phyloP scores from a whole-genome alignment of 306 rosid species.

The Hippophae tibetana region DNA sequence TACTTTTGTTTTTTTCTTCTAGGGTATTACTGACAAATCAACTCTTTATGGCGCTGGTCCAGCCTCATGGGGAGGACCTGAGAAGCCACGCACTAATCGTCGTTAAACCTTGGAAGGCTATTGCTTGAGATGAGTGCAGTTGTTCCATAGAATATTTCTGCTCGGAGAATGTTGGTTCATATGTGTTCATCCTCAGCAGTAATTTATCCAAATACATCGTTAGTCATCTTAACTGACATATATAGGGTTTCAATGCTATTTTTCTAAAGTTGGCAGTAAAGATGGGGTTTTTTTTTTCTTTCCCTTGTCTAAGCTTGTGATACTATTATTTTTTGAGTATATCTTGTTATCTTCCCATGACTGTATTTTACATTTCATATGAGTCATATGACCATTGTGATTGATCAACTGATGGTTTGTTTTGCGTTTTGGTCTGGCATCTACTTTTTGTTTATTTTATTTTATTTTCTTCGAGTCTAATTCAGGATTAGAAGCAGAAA shows the following conservation, averaged over 20 bases:
- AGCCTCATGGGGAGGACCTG: conserved; percentile 56
- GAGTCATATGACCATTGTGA: conserved; percentile 4
- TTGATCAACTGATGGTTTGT: conserved; percentile 4
- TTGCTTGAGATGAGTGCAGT: conserved; percentile 20
- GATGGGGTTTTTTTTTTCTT: not conserved
- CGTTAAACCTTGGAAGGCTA: conserved; percentile 38
- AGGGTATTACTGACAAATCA: conserved; percentile 61
- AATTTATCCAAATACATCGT: conserved; percentile 29
- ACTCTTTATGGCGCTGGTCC: conserved; percentile 48
- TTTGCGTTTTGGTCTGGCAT: conserved; percentile 2
- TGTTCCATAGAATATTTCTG: conserved; percentile 25
- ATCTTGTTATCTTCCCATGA: not conserved
- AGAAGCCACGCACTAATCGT: conserved; percentile 59
- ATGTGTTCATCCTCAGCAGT: conserved; percentile 27
- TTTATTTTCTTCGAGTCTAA: not conserved
- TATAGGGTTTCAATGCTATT: conserved; percentile 32
- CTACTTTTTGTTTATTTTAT: not conserved
- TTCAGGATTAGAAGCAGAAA: no score
- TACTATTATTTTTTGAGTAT: not conserved
- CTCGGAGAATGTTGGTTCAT: conserved; percentile 32
- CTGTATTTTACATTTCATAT: not conserved
- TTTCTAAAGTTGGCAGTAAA: conserved; percentile 13
- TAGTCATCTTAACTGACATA: conserved; percentile 32
- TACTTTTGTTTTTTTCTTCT: conserved; percentile 18
- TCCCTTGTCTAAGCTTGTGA: conserved; percentile 7